Evolutionary conservation across 1,284 basidiomycete genomes (phyloP).

Genomic region (Vanrija sp.): DNA sequence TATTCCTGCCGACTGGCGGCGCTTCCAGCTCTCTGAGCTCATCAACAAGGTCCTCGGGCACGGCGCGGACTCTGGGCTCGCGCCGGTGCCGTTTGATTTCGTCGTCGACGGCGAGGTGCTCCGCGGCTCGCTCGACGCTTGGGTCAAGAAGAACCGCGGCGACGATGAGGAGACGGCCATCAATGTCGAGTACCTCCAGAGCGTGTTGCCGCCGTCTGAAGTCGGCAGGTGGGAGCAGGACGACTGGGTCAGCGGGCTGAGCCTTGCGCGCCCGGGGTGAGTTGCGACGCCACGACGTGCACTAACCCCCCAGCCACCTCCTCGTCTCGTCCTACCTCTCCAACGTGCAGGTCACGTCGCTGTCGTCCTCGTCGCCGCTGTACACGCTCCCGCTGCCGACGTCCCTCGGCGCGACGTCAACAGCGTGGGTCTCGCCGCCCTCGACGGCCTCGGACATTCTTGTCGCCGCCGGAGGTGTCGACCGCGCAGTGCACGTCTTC

Average conservation of each 20-base stretch:
- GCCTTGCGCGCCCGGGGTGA: constrained; percentile 65
- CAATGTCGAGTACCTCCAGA: constrained; percentile 91
- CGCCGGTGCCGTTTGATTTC: constrained; percentile 90
- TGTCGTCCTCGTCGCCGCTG: constrained; percentile 23
- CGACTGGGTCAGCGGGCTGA: constrained; percentile 88
- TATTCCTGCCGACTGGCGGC: constrained; percentile 84
- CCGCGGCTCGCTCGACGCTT: constrained; percentile 68
- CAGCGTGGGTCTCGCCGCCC: constrained; percentile 57
- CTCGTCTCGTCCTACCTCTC: constrained; percentile 79
- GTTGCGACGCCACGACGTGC: constrained; percentile 29
- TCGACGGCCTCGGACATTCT: constrained; percentile 49
- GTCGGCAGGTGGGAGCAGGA: constrained; percentile 78
- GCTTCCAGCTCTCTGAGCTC: constrained; percentile 95
- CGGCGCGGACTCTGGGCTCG: constrained; percentile 32
- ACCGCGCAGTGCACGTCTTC: constrained; percentile 68
- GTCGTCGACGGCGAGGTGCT: constrained; percentile 78
- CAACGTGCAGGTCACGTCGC: constrained; percentile 65
- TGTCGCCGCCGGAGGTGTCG: constrained; percentile 74
- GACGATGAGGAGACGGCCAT: constrained; percentile 73
- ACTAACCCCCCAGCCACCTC: constrained; percentile 56
- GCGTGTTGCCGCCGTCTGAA: constrained; percentile 81
- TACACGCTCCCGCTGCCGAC: constrained; percentile 47
- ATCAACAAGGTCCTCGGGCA: constrained; percentile 89
- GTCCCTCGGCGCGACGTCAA: constrained; percentile 63
- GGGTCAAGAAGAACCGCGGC: constrained; percentile 67